Percentiles rank a stretch among this genome's conserved stretches.
phyloP scores from a whole-genome alignment of 352 stramenopile species.

The Globisporangium nodosum region DNA sequence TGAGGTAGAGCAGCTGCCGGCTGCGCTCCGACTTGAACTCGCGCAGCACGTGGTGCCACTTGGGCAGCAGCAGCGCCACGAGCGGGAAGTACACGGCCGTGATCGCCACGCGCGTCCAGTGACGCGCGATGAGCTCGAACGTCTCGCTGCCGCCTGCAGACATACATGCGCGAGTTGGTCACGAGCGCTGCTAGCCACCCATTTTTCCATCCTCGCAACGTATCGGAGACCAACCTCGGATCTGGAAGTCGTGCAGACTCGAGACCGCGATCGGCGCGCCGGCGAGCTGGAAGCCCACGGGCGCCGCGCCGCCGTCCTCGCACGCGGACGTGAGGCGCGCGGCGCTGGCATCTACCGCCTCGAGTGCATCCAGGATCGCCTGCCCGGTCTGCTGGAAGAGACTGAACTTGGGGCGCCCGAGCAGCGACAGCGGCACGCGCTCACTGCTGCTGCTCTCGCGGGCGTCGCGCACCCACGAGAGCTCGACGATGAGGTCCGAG shows the following conservation, averaged over 20 bases:
- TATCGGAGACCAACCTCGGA: conserved; percentile 24
- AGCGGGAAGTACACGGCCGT: conserved; percentile 94
- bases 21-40: conserved; percentile 75
- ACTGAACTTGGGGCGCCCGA: conserved; percentile 86
- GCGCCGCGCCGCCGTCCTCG: conserved; percentile 12
- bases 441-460: conserved; percentile 3
- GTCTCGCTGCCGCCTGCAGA: conserved; percentile 38
- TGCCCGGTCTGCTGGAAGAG: conserved; percentile 79
- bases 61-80: conserved; percentile 90
- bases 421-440: conserved; percentile 39
- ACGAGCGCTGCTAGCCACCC: background rate
- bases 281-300: conserved; percentile 71
- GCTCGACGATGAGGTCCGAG: conserved; percentile 92
- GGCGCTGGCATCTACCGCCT: conserved; percentile 10
- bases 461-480: conserved; percentile 65
- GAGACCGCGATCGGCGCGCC: conserved; percentile 49
- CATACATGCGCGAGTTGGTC: background rate
- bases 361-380: conserved; percentile 62
- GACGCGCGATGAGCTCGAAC: conserved; percentile 46
- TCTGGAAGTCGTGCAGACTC: conserved; percentile 56
- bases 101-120: conserved; percentile 69
- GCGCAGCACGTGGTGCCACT: conserved; percentile 84
- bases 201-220: background rate
- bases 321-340: conserved; percentile 6
- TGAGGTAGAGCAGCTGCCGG: conserved; percentile 94